Percentiles rank a stretch among this genome's conserved stretches.
Evolutionary conservation across 768 basidiomycete genomes (phyloP).

Genomic region (Boletus tomentosulus): DNA sequence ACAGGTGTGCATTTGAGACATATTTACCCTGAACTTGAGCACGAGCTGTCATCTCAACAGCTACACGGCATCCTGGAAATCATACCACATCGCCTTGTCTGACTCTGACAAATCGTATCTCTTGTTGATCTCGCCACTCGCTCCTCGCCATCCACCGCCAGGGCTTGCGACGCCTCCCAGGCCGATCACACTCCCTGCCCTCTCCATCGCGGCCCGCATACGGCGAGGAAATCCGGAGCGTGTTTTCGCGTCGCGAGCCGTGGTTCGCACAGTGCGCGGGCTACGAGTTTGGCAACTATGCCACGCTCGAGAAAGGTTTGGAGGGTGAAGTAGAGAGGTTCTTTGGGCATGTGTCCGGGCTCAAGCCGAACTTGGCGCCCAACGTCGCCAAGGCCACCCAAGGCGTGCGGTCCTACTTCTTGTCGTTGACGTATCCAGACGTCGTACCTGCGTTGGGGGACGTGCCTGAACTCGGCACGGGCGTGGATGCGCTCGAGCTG

Average conservation of each 20-base stretch:
- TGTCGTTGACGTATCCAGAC: slow-evolving; percentile 90
- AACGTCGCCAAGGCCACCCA: slow-evolving; percentile 38
- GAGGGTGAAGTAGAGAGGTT: slow-evolving; percentile 69
- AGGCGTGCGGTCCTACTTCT: slow-evolving; percentile 80
- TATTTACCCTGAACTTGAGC: neutral
- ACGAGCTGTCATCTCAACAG: slow-evolving; percentile 8
- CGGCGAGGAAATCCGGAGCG: slow-evolving; percentile 80
- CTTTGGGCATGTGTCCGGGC: slow-evolving; percentile 84
- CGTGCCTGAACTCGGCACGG: slow-evolving; percentile 71
- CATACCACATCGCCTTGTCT: slow-evolving; percentile 27
- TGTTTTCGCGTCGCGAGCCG: slow-evolving; percentile 76
- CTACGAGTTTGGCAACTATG: slow-evolving; percentile 80
- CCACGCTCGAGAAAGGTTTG: slow-evolving; percentile 35
- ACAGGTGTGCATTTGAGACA: slow-evolving; percentile 24
- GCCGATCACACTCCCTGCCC: too few species aligned
- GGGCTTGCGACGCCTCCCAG: neutral
- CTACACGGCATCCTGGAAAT: slow-evolving; percentile 24
- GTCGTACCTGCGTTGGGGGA: slow-evolving; percentile 61
- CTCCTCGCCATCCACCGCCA: slow-evolving; percentile 6
- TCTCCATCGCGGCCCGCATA: slow-evolving; percentile 90
- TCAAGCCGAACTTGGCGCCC: slow-evolving; percentile 56
- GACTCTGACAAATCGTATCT: slow-evolving; percentile 25
- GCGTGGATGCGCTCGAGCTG: slow-evolving; percentile 91
- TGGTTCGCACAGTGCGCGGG: slow-evolving; percentile 83
- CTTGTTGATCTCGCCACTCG: slow-evolving; percentile 19